phyloP scores from a whole-genome alignment of 1,139 yeast genomes.

The Entelexis sorbosivorans region DNA sequence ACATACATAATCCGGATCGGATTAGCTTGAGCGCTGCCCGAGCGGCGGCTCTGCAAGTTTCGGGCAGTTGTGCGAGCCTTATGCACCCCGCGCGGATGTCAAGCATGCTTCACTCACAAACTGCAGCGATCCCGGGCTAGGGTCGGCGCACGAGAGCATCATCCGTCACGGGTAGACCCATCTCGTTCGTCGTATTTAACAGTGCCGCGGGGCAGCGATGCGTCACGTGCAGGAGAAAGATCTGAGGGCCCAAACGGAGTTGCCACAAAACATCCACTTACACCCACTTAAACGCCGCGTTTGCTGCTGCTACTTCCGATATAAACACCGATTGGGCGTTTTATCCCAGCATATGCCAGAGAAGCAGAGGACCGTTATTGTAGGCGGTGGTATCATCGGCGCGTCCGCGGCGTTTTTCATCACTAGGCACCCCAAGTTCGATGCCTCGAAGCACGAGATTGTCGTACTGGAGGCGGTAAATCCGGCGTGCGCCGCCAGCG shows the following conservation, averaged over 20 bases:
- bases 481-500: slow-evolving; percentile 96
- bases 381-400: slow-evolving; percentile 83
- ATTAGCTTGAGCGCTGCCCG: background rate
- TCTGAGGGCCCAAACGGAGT: slow-evolving; percentile 2
- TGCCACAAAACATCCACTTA: slow-evolving; percentile 3
- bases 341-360: background rate
- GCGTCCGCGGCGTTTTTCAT: slow-evolving; percentile 88
- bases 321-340: background rate
- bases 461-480: slow-evolving; percentile 83
- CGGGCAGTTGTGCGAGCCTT: background rate
- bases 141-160: background rate
- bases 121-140: background rate
- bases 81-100: slow-evolving; percentile 5
- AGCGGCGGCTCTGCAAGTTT: background rate
- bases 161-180: background rate
- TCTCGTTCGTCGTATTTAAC: slow-evolving; percentile 8
- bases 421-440: slow-evolving; percentile 71
- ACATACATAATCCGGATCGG: too few species aligned
- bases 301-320: too few species aligned
- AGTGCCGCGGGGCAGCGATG: slow-evolving; percentile 6
- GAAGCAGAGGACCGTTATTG: slow-evolving; percentile 32
- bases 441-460: slow-evolving; percentile 60
- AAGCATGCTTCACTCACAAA: background rate
- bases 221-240: slow-evolving; percentile 1
- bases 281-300: too few species aligned